Base-by-base conservation (phyloP, 805 yeast genomes). In the Kregervanrija fluxuum region DNA sequence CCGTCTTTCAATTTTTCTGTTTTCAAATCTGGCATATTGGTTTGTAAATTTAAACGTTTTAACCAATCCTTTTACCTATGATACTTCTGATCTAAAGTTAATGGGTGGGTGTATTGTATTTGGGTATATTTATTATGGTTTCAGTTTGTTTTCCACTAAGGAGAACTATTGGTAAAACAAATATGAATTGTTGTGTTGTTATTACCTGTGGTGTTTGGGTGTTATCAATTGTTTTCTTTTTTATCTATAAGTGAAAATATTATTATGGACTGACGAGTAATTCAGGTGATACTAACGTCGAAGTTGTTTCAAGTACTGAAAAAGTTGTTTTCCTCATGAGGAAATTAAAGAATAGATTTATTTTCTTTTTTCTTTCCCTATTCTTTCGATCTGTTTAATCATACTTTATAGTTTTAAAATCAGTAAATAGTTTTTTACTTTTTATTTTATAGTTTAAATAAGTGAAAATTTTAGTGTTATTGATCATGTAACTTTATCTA, bases 71-170 rank as follows among this genome's bases (percentile, higher is more conserved):
- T 64, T 56, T n/a, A n/a, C n/a, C n/a, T n/a, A n/a, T n/a, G n/a
- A n/a, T n/a, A n/a, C n/a, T n/a, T n/a, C n/a, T n/a, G n/a, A n/a
- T n/a, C n/a, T n/a, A n/a, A n/a, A n/a, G n/a, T n/a, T n/a, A n/a
- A n/a, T n/a, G n/a, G n/a, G n/a, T n/a, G n/a, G n/a, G n/a, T n/a
- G n/a, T n/a, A n/a, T n/a, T n/a, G n/a, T n/a, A n/a, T n/a, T n/a
- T n/a, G n/a, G n/a, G n/a, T n/a, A n/a, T n/a, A n/a, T n/a, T n/a
- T n/a, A 17, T 17, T 5, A 17, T 17, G 22, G 5, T 17, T 42
- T 48, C 55, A 0, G 69, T 72, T 35, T 74, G 76, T 77, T 75
- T 81, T 65, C 89, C 90, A 16, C 65, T 70, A 12, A 22, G 50
- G 1, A 49, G 46, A 15, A n/a, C 55, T 14, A 73, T 71, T 10